A percentile compares a stretch with the other conserved stretches of the same genome.
phyloP scores from a whole-genome alignment of 2,329 filamentous ascomycete species.

The Penicillium brevicompactum region DNA sequence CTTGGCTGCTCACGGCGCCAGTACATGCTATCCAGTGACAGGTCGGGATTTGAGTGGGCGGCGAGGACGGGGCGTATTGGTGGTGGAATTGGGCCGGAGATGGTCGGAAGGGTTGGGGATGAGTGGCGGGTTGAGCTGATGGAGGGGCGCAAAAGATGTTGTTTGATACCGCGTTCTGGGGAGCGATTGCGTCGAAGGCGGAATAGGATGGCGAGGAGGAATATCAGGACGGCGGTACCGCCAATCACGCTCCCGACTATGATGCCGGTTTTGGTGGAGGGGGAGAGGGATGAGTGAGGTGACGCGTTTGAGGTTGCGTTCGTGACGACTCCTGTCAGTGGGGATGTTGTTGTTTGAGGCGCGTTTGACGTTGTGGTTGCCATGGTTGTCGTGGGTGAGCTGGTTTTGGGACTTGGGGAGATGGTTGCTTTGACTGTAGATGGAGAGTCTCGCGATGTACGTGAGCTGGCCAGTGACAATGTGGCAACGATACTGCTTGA shows the following conservation, averaged over 20 bases:
- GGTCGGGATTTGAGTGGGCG: constrained; percentile 9
- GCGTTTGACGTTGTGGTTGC: background rate
- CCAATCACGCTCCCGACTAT: constrained; percentile 35
- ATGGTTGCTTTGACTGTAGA: background rate
- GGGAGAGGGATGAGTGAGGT: background rate
- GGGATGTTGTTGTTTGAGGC: background rate
- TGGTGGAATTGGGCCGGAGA: constrained; percentile 10
- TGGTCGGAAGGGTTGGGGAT: background rate
- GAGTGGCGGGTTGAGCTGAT: constrained; percentile 19
- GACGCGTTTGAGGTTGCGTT: background rate
- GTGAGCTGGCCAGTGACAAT: background rate
- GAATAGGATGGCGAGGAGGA: constrained; percentile 28
- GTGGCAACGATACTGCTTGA: background rate
- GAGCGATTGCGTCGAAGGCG: constrained; percentile 25
- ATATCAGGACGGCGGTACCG: constrained; percentile 24
- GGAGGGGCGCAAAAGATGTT: constrained; percentile 22
- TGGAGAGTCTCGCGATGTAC: background rate
- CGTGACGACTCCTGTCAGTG: background rate
- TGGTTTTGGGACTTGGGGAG: background rate
- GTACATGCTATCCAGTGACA: constrained; percentile 7
- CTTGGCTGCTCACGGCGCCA: background rate
- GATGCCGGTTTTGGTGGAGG: constrained; percentile 13
- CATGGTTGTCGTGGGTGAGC: background rate
- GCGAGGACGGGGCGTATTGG: background rate
- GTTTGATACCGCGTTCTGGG: constrained; percentile 12